A percentile compares a stretch with the other conserved stretches of the same genome.
phyloP scores from a whole-genome alignment of 2,329 filamentous ascomycete species.

The Monilinia vaccinii-corymbosi region DNA sequence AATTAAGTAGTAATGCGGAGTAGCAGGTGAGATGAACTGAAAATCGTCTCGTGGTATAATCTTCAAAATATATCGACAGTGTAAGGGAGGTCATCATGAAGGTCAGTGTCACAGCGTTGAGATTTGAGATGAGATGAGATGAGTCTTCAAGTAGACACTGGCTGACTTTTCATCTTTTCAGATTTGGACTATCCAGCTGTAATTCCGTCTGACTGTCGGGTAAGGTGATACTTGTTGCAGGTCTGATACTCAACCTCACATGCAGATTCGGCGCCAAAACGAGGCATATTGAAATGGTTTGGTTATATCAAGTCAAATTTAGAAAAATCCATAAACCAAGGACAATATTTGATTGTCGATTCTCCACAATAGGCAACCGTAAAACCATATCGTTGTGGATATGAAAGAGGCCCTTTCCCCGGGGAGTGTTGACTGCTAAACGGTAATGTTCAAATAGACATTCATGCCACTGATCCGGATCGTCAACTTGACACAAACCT shows the following conservation, averaged over 20 bases:
- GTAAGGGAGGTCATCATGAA: neutral
- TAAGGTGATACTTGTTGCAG: neutral
- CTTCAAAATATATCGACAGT: neutral
- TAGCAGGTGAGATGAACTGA: neutral
- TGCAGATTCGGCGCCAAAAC: neutral
- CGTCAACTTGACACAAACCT: neutral
- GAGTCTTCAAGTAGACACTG: neutral
- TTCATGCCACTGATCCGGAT: neutral
- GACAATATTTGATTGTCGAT: neutral
- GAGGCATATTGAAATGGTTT: neutral
- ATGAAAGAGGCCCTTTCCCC: neutral
- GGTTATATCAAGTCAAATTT: neutral
- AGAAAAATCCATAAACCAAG: slow-evolving; percentile 33
- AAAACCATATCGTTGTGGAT: neutral
- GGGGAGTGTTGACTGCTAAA: neutral
- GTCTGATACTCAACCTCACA: neutral
- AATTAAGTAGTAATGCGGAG: neutral
- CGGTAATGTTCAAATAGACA: neutral
- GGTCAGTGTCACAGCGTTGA: neutral
- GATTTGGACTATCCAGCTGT: neutral
- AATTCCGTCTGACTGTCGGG: neutral
- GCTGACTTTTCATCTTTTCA: neutral
- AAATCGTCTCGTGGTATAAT: neutral
- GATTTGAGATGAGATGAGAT: neutral
- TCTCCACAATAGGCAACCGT: neutral